Evolutionary conservation across 139 green algal genomes (phyloP).

Genomic region (Volvox africanus): DNA sequence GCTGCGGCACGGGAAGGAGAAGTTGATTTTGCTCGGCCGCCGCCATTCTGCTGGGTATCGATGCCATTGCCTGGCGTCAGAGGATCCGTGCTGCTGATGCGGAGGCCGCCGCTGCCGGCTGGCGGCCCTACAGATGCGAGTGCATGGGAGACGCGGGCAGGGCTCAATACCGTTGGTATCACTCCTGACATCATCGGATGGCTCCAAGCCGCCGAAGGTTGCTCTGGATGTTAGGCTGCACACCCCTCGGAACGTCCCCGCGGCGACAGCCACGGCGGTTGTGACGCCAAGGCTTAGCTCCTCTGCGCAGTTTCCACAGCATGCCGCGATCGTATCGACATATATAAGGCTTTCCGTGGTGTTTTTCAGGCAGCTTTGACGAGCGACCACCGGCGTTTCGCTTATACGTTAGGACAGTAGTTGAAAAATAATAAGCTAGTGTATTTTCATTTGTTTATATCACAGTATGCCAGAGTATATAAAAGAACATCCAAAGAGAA

Average conservation of each 20-base stretch:
- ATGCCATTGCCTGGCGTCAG: not conserved
- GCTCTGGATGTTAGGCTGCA: not conserved
- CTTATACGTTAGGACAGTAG: not conserved
- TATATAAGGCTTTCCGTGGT: not conserved
- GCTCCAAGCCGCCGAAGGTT: no score
- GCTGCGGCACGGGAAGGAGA: conserved; percentile 11
- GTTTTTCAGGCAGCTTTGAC: not conserved
- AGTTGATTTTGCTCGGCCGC: not conserved
- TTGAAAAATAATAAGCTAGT: not conserved
- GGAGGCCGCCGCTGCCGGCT: conserved; percentile 7
- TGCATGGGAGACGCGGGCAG: not conserved
- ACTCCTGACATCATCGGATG: not conserved
- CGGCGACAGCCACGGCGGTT: not conserved
- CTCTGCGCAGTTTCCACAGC: not conserved
- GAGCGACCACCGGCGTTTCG: not conserved
- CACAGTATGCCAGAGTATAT: no score
- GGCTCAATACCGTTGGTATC: not conserved
- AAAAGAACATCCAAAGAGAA: no score
- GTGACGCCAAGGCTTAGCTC: not conserved
- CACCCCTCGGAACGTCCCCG: no score
- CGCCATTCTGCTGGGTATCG: not conserved
- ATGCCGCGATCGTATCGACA: not conserved
- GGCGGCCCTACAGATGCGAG: conserved; percentile 1
- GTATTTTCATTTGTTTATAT: no score
- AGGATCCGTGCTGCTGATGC: not conserved